Percentiles rank a stretch among this genome's conserved stretches.
Conservation (phyloP, 2,329 filamentous ascomycete species). For the Neofusicoccum sp. region DNA sequence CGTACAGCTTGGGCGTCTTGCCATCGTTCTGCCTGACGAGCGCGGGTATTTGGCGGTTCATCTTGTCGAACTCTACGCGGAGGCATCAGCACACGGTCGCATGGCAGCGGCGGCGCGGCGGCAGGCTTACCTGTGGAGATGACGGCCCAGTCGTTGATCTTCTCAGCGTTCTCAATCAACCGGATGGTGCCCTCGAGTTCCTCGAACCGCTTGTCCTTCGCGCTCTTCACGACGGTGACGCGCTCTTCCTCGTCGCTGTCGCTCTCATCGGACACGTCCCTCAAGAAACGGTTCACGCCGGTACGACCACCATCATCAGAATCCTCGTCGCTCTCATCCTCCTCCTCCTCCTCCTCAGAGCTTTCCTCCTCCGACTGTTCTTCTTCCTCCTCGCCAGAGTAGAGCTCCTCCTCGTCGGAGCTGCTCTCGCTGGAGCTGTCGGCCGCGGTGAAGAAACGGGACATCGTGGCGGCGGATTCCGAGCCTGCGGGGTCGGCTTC, state of each 20-base stretch:
- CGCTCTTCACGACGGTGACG: conserved; percentile 87
- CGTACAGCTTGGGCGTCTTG: conserved; percentile 84
- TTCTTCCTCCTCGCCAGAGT: conserved; percentile 72
- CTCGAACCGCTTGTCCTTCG: conserved; percentile 95
- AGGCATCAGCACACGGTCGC: conserved; percentile 23
- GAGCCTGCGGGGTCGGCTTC: conserved; percentile 13
- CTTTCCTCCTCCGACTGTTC: conserved; percentile 55
- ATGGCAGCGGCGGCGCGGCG: neutral
- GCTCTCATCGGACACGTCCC: conserved; percentile 72
- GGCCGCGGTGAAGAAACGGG: conserved; percentile 94
- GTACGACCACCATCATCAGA: conserved; percentile 55
- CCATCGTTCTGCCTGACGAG: conserved; percentile 59
- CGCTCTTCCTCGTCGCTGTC: conserved; percentile 83
- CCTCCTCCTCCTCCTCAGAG: conserved; percentile 62
- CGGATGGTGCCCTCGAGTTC: conserved; percentile 88
- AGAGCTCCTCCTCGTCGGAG: conserved; percentile 90
- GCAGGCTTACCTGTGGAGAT: conserved; percentile 74
- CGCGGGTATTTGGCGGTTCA: conserved; percentile 74
- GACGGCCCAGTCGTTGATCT: conserved; percentile 96
- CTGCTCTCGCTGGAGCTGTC: conserved; percentile 97
- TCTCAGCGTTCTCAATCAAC: conserved; percentile 92
- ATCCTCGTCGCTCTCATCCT: conserved; percentile 50
- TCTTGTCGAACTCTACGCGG: conserved; percentile 80
- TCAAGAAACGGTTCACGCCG: conserved; percentile 83
- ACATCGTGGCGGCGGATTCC: conserved; percentile 42